A percentile compares a stretch with the other conserved stretches of the same genome.
Conservation (phyloP, 441 rosid genomes). For the Flueggea neowawraea region DNA sequence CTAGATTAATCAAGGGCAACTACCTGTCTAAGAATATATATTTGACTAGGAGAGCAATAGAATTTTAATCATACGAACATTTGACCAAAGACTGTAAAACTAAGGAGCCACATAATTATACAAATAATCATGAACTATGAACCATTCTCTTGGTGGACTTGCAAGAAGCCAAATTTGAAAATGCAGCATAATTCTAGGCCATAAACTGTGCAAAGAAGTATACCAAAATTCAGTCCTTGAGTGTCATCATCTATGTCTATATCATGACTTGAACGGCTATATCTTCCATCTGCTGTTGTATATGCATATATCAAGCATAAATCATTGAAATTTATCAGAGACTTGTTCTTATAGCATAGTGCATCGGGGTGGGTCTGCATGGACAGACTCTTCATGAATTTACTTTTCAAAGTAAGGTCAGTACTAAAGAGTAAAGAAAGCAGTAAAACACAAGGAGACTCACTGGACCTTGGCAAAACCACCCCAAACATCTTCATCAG, state of each 20-base stretch:
- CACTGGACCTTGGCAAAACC: slow-evolving; percentile 30
- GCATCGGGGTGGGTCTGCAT: slow-evolving; percentile 59
- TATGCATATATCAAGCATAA: slow-evolving; percentile 57
- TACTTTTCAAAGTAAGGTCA: slow-evolving; percentile 4
- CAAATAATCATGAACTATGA: too few relatives aligned
- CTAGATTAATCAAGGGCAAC: too few relatives aligned
- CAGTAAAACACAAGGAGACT: background rate
- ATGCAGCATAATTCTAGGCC: too few relatives aligned
- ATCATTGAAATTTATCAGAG: slow-evolving; percentile 43
- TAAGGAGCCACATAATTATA: too few relatives aligned
- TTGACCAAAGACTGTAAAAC: too few relatives aligned
- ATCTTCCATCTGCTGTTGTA: slow-evolving; percentile 66
- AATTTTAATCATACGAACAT: too few relatives aligned
- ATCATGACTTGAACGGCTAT: slow-evolving; percentile 73
- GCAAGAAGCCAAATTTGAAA: too few relatives aligned
- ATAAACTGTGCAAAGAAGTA: slow-evolving; percentile 7
- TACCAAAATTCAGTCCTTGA: slow-evolving; percentile 41
- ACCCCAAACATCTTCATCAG: slow-evolving; percentile 38
- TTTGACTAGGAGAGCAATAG: too few relatives aligned
- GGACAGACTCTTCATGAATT: slow-evolving; percentile 6
- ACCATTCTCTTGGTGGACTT: too few relatives aligned
- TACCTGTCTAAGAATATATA: too few relatives aligned
- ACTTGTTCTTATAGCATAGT: slow-evolving; percentile 35
- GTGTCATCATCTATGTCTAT: slow-evolving; percentile 55
- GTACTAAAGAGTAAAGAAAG: background rate